Conservation (phyloP, 768 basidiomycete genomes). For the Postia placenta region DNA sequence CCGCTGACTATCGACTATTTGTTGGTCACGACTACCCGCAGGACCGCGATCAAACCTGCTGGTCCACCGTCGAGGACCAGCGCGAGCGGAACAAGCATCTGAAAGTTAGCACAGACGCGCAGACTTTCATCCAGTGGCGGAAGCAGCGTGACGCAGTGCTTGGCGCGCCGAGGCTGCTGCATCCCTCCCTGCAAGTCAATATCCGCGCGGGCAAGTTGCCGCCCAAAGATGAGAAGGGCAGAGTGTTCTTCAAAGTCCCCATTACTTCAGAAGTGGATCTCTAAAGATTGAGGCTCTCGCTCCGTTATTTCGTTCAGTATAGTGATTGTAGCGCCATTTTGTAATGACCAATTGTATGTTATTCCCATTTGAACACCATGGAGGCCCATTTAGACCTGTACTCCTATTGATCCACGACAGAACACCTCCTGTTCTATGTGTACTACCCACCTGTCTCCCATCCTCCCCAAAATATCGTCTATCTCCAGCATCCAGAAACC, state of each 20-base stretch:
- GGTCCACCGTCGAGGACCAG: constrained; percentile 30
- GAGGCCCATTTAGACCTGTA: too few relatives aligned
- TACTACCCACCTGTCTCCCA: too few relatives aligned
- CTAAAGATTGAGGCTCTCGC: too few relatives aligned
- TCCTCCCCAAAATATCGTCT: too few relatives aligned
- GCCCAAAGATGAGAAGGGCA: constrained; percentile 19
- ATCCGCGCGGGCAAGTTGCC: constrained; percentile 31
- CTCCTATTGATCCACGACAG: too few relatives aligned
- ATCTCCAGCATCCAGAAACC: too few relatives aligned
- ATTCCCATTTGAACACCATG: too few relatives aligned
- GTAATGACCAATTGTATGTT: too few relatives aligned
- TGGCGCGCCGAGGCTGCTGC: constrained; percentile 28
- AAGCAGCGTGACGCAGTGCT: constrained; percentile 26
- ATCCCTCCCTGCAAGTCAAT: constrained; percentile 33
- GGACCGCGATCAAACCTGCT: constrained; percentile 20
- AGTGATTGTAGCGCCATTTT: too few relatives aligned
- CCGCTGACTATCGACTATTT: constrained; percentile 28
- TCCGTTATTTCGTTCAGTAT: too few relatives aligned
- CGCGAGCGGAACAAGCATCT: constrained; percentile 23
- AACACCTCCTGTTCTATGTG: too few relatives aligned
- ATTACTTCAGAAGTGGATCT: constrained; percentile 11
- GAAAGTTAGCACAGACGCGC: constrained; percentile 23
- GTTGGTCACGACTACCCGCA: constrained; percentile 35
- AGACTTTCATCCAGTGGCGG: constrained; percentile 26
- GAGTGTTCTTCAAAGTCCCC: constrained; percentile 21